Evolutionary conservation across 164 flowering plant genomes (phyloP).

Genomic region (Piper betle): DNA sequence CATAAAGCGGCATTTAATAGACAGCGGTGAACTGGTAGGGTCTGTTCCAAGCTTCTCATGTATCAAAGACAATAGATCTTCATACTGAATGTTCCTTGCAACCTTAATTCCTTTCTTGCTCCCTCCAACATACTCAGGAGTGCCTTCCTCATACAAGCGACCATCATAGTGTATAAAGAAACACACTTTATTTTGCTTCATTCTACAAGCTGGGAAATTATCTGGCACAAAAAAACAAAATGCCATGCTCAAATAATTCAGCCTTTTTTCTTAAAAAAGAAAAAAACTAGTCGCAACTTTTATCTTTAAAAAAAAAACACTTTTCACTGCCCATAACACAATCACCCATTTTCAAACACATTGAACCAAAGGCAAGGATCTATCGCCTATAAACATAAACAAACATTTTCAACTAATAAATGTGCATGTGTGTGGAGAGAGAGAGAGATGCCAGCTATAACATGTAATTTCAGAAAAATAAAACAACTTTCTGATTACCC

Average conservation of each 20-base stretch:
- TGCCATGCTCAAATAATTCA: constrained; percentile 41
- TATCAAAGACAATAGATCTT: neutral
- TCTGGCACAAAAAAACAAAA: neutral
- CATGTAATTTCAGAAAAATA: too few species aligned
- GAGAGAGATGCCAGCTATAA: too few species aligned
- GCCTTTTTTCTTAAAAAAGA: constrained; percentile 10
- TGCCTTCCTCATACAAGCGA: neutral
- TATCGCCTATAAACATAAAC: too few species aligned
- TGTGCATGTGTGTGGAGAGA: too few species aligned
- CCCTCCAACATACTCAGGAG: neutral
- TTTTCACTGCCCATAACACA: too few species aligned
- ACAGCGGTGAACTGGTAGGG: neutral
- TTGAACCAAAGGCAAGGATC: too few species aligned
- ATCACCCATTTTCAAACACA: too few species aligned
- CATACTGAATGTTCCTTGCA: neutral
- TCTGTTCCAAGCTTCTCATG: neutral
- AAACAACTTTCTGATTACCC: too few species aligned
- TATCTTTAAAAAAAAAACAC: too few species aligned
- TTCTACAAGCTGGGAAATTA: neutral
- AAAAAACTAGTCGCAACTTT: too few species aligned
- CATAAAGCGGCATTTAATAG: neutral
- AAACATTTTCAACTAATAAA: too few species aligned
- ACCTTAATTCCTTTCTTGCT: neutral
- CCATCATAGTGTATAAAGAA: neutral
- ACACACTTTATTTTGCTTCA: neutral